phyloP scores from a whole-genome alignment of 78 protist genomes.

The Dictyostelium purpureum region DNA sequence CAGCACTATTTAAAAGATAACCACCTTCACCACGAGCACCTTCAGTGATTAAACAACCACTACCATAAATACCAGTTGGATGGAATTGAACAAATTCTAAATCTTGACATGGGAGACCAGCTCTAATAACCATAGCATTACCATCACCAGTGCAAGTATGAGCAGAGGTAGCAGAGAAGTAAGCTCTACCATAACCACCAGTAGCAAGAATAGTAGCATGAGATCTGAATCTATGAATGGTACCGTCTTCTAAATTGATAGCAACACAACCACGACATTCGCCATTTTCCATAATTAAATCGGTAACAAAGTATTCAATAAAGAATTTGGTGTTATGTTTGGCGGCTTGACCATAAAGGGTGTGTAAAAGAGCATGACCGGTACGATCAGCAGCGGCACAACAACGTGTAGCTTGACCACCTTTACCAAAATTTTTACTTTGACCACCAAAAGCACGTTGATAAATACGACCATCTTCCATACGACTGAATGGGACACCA shows the following conservation, averaged over 20 bases:
- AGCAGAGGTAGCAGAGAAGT: conserved; percentile 96
- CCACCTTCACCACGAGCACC: conserved; percentile 99
- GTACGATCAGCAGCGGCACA: conserved; percentile 99
- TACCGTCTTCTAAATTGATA: conserved; percentile 92
- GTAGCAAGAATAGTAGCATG: conserved; percentile 95
- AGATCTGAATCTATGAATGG: conserved; percentile 95
- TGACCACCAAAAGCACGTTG: conserved; percentile 98
- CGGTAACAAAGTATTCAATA: conserved; percentile 98
- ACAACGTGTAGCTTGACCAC: conserved; percentile 68
- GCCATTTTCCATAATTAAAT: conserved; percentile 96
- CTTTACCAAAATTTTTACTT: conserved; percentile 73
- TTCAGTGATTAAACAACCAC: conserved; percentile 99
- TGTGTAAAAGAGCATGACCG: conserved; percentile 99
- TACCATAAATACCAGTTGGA: conserved; percentile 99
- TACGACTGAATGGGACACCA: conserved; percentile 99
- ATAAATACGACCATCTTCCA: conserved; percentile 95
- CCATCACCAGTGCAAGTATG: conserved; percentile 99
- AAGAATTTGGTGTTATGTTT: conserved; percentile 93
- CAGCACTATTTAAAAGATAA: conserved; percentile 94
- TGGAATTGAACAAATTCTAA: conserved; percentile 99
- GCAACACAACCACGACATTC: conserved; percentile 94
- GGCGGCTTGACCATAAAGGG: conserved; percentile 97
- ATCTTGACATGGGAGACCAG: conserved; percentile 94
- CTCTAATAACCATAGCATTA: conserved; percentile 96
- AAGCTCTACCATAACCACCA: conserved; percentile 96